Percentiles rank a stretch among this genome's conserved stretches.
Evolutionary conservation across 1,284 basidiomycete species (phyloP).

Genomic region (Malassezia arunalokei): DNA sequence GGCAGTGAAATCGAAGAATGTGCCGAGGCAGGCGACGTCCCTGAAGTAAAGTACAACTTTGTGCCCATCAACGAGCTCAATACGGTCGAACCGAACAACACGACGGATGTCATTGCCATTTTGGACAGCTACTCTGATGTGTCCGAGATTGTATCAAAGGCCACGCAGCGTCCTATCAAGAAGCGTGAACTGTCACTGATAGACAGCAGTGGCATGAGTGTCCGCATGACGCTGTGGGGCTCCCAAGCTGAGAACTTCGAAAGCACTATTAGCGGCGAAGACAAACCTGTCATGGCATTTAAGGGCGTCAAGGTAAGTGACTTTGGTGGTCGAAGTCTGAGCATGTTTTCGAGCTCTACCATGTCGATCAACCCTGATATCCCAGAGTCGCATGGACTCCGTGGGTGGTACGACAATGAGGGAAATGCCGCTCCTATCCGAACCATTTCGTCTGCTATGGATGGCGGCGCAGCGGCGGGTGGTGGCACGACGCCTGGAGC

Average conservation of each 20-base stretch:
- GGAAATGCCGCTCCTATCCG: conserved; percentile 30
- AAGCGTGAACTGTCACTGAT: conserved; percentile 56
- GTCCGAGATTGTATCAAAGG: conserved; percentile 40
- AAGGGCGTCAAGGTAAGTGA: conserved; percentile 91
- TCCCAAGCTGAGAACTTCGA: conserved; percentile 76
- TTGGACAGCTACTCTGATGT: conserved; percentile 39
- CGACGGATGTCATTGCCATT: conserved; percentile 40
- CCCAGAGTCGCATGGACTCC: conserved; percentile 66
- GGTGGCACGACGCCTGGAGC: conserved; percentile 46
- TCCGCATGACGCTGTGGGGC: conserved; percentile 88
- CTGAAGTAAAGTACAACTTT: conserved; percentile 45
- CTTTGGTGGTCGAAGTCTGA: conserved; percentile 67
- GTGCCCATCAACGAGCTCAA: conserved; percentile 38
- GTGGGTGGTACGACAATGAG: conserved; percentile 64
- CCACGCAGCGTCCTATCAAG: conserved; percentile 39
- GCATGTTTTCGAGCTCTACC: conserved; percentile 55
- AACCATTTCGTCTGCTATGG: conserved; percentile 49
- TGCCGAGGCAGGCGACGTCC: conserved; percentile 37
- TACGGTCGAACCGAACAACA: conserved; percentile 46
- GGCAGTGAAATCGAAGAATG: conserved; percentile 43
- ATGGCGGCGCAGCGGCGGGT: conserved; percentile 16
- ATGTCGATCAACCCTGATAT: conserved; percentile 68
- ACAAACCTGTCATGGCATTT: conserved; percentile 56
- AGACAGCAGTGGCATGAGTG: conserved; percentile 67
- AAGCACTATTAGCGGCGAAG: conserved; percentile 29